These are phyloP conservation scores for Amylocystis lapponica DNA, from an alignment of 768 basidiomycete species.

Conservation along the genomic window DNA sequence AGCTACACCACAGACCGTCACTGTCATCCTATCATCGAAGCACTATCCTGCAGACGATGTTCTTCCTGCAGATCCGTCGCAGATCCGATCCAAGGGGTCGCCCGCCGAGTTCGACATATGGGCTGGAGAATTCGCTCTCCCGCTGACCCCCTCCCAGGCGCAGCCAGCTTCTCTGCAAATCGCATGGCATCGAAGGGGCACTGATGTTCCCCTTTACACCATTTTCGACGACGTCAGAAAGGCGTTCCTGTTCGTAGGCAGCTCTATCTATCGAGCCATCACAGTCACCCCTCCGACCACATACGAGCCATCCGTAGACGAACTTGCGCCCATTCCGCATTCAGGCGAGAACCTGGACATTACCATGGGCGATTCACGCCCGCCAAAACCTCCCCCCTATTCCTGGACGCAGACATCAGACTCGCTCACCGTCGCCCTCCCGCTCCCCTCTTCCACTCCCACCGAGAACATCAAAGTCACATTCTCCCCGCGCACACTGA, in stretches of 20 bases:
- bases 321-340: slow-evolving; percentile 66
- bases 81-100: slow-evolving; percentile 20
- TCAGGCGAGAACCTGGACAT: slow-evolving; percentile 49
- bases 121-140: slow-evolving; percentile 48
- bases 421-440: slow-evolving; percentile 77
- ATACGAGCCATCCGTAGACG: slow-evolving; percentile 59
- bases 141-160: slow-evolving; percentile 28
- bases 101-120: slow-evolving; percentile 57
- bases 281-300: slow-evolving; percentile 25
- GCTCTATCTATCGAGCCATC: slow-evolving; percentile 46
- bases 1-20: slow-evolving; percentile 32
- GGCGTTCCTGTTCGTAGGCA: slow-evolving; percentile 53
- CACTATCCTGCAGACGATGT: slow-evolving; percentile 24
- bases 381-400: slow-evolving; percentile 67
- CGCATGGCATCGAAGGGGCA: slow-evolving; percentile 65
- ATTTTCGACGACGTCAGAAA: slow-evolving; percentile 40
- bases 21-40: slow-evolving; percentile 55
- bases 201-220: slow-evolving; percentile 61
- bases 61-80: background rate
- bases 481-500: slow-evolving; percentile 61
- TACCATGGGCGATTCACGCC: slow-evolving; percentile 13
- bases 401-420: slow-evolving; percentile 91
- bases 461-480: slow-evolving; percentile 60
- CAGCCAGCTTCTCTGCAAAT: slow-evolving; percentile 40
- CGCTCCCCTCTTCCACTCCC: slow-evolving; percentile 66